Evolutionary conservation across 345 rosid species (phyloP).

Genomic region (Firmiana major): DNA sequence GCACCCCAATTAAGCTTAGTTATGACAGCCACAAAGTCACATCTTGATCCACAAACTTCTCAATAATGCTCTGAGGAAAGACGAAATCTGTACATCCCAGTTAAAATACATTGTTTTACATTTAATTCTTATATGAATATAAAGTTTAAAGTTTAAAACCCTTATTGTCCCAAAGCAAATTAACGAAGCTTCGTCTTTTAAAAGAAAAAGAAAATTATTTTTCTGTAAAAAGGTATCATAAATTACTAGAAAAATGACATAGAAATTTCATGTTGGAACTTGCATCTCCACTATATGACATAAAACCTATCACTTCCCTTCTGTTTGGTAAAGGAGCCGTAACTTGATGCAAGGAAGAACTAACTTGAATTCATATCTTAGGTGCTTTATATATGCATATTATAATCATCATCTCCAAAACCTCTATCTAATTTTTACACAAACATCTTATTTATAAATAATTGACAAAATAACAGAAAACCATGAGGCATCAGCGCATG

Average conservation of each 20-base stretch:
- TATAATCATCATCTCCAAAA: too few relatives aligned
- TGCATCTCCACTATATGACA: not conserved
- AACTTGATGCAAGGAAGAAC: not conserved
- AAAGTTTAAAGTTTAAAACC: not conserved
- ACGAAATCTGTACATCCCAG: not conserved
- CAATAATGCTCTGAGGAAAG: not conserved
- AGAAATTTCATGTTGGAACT: not conserved
- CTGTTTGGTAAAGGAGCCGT: not conserved
- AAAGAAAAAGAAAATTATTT: not conserved
- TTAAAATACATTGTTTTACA: not conserved
- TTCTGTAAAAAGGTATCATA: not conserved
- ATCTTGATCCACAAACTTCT: not conserved
- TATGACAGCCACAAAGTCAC: not conserved
- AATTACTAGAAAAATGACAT: not conserved
- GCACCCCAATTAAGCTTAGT: constrained; percentile 8
- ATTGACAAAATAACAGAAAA: not conserved
- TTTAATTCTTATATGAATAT: not conserved
- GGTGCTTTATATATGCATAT: not conserved
- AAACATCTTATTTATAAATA: not conserved
- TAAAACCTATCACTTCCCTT: not conserved
- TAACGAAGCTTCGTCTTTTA: not conserved
- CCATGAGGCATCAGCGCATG: not conserved
- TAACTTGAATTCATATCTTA: not conserved
- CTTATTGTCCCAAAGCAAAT: not conserved
- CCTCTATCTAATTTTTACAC: too few relatives aligned